Percentiles rank a stretch among this genome's conserved stretches.
Evolutionary conservation across 2,329 filamentous ascomycete genomes (phyloP).

Genomic region (Madurella fahalii): DNA sequence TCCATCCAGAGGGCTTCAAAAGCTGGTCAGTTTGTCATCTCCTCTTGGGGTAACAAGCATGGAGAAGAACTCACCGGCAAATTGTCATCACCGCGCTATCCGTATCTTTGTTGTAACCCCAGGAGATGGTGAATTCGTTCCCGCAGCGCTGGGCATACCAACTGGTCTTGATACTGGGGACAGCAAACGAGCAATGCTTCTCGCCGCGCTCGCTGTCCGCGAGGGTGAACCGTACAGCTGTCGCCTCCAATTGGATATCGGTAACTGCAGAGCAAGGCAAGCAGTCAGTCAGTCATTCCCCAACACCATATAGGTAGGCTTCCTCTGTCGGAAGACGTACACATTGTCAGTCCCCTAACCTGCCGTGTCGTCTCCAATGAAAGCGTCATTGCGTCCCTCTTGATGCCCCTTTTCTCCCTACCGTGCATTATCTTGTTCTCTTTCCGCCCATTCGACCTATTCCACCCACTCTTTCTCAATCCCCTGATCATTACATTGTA

Average conservation of each 20-base stretch:
- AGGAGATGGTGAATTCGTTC: conserved; percentile 16
- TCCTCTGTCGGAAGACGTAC: neutral
- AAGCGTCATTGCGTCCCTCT: too few relatives aligned
- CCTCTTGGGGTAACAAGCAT: neutral
- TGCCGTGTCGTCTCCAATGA: conserved; percentile 5
- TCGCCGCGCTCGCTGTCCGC: neutral
- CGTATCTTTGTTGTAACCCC: conserved; percentile 19
- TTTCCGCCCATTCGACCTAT: neutral
- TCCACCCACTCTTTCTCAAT: neutral
- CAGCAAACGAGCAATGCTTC: conserved; percentile 2
- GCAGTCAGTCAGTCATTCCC: too few relatives aligned
- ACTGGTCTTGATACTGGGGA: conserved; percentile 1
- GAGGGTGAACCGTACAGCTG: conserved; percentile 3
- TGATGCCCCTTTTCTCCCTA: too few relatives aligned
- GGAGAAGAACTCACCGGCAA: conserved; percentile 12
- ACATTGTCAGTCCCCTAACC: conserved; percentile 4
- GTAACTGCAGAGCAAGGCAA: neutral
- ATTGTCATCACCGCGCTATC: conserved; percentile 24
- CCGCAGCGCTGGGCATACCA: conserved; percentile 15
- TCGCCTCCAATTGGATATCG: neutral
- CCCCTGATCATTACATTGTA: neutral
- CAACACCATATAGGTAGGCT: too few relatives aligned
- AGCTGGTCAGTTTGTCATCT: neutral
- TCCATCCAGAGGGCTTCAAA: conserved; percentile 7
- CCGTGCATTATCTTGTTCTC: too few relatives aligned